These are phyloP conservation scores for Mariannaea elegans DNA, from an alignment of 2,329 filamentous ascomycete genomes.

Conservation along the genomic window DNA sequence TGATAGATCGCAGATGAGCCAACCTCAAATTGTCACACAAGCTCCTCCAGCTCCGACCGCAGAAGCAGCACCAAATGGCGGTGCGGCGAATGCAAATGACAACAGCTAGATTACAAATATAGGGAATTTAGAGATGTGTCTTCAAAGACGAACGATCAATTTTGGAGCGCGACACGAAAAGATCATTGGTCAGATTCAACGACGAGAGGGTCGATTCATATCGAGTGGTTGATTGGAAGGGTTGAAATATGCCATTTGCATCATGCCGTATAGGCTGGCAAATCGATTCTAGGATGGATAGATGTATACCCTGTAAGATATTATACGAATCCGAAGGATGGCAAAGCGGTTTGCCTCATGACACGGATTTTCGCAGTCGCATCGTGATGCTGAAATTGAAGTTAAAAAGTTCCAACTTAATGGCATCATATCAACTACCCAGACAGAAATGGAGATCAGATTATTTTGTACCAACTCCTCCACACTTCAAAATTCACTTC, in stretches of 20 bases:
- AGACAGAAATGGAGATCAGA: too few species aligned
- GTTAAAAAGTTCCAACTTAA: too few species aligned
- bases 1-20: constrained; percentile 26
- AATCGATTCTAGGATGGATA: constrained; percentile 24
- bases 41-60: constrained; percentile 13
- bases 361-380: not conserved
- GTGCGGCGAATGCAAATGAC: constrained; percentile 10
- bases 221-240: not conserved
- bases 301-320: constrained; percentile 39
- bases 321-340: constrained; percentile 4
- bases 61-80: constrained; percentile 19
- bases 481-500: not conserved
- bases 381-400: not conserved
- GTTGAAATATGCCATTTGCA: constrained; percentile 8
- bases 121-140: not conserved
- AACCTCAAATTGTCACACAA: constrained; percentile 12
- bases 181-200: not conserved
- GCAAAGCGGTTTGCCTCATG: not conserved
- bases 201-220: not conserved
- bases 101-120: constrained; percentile 9
- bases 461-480: too few species aligned
- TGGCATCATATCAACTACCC: too few species aligned
- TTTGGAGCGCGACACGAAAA: not conserved
- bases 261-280: not conserved
- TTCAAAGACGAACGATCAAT: not conserved